Evolutionary conservation across 768 basidiomycete genomes (phyloP), one percentile per base, ranked within the genome.

Genomic region (Trametes meyenii): DNA sequence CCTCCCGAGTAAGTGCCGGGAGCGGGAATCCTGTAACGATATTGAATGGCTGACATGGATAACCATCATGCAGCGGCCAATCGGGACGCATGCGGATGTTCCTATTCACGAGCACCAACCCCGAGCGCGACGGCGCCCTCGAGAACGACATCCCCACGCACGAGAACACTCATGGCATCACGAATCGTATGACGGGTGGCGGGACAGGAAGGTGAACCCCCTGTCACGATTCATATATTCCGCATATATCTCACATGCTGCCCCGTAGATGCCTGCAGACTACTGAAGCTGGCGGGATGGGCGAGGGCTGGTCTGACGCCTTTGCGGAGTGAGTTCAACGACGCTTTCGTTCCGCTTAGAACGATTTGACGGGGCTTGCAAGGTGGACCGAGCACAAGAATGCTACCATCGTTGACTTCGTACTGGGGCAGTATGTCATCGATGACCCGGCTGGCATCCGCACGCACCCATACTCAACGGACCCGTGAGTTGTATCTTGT

Each of bases 281-380:
- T 19, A 77, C 77, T 35, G 87, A 89, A 66, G 77, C 86, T 1
- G 83, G 84, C n/a, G 87, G 87, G 10, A 80, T 88, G 81, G 87
- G 86, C 40, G 88, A 89, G 70, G 86, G 85, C 10, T 88, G 86
- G 85, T 82, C 82, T 3, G 86, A 87, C 72, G 65, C 67, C 17
- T 58, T 69, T 51, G 70, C 70, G 0, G 69, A 71, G 67, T 70
- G 43, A 23, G 67, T 63, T 13, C 12, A 8, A 12, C 3, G 35
- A 10, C 5, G 29, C 24, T 5, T 6, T 24, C 45, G 6, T 59
- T 2, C 23, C 24, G n/a, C 33, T 26, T 10, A n/a, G 4, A 17
- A 16, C 23, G 3, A 7, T 14, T 16, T 43, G 23, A 43, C 38
- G 64, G 60, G 26, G 49, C 71, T 29, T 45, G 2, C 19, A 5